These are phyloP conservation scores for Parsonsia alboflavescens DNA, from an alignment of 257 asterid species.

Conservation along the genomic window DNA sequence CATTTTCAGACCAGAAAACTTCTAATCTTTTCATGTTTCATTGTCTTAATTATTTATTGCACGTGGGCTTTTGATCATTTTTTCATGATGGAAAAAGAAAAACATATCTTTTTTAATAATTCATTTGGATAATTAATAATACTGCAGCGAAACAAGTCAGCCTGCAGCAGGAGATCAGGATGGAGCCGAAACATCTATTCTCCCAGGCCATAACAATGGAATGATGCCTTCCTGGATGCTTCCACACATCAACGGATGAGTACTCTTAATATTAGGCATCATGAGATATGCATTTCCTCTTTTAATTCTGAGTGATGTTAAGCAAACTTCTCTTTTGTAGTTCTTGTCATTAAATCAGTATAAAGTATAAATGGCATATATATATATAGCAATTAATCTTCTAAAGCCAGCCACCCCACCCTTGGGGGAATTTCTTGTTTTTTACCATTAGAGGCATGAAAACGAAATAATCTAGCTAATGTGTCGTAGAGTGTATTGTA, in stretches of 20 bases:
- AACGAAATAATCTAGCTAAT: not conserved
- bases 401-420: not conserved
- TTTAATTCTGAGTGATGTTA: not conserved
- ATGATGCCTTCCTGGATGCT: slow-evolving; percentile 70
- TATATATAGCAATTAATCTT: not conserved
- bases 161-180: slow-evolving; percentile 30
- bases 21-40: not conserved
- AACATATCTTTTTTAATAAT: not conserved
- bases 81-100: not conserved
- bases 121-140: not conserved
- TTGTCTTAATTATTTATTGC: not conserved
- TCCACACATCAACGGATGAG: slow-evolving; percentile 14
- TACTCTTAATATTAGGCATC: not conserved
- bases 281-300: not conserved
- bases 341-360: not conserved
- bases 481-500: not conserved
- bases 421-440: no score
- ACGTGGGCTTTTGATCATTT: not conserved
- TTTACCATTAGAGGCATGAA: not conserved
- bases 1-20: not conserved
- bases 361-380: not conserved
- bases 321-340: not conserved
- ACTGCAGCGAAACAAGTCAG: slow-evolving; percentile 37
- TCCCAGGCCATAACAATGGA: slow-evolving; percentile 28
- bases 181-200: slow-evolving; percentile 34